phyloP scores from a whole-genome alignment of 2,329 filamentous ascomycete species.

The Xylariaceae sp. region DNA sequence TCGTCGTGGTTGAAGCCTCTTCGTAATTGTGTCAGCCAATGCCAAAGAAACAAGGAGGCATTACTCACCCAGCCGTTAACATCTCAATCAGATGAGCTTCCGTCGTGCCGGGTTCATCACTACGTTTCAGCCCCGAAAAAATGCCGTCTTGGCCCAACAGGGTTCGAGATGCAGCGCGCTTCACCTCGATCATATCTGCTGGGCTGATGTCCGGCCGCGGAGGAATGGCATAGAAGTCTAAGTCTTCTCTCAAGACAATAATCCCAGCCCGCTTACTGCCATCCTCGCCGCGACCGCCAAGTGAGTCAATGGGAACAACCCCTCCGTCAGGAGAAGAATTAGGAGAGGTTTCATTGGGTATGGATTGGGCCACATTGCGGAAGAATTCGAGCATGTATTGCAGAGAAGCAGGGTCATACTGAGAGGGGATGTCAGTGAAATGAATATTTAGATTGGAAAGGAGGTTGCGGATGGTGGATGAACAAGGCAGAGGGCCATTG shows the following conservation, averaged over 20 bases:
- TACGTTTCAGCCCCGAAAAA: slow-evolving; percentile 90
- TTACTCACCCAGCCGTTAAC: slow-evolving; percentile 87
- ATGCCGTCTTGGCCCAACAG: slow-evolving; percentile 87
- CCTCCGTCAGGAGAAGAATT: slow-evolving; percentile 57
- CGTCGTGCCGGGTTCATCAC: slow-evolving; percentile 91
- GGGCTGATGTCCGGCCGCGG: slow-evolving; percentile 78
- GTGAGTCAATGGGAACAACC: slow-evolving; percentile 64
- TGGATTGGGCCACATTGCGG: slow-evolving; percentile 91
- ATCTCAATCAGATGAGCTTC: slow-evolving; percentile 99
- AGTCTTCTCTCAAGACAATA: slow-evolving; percentile 90
- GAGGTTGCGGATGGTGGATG: slow-evolving; percentile 30
- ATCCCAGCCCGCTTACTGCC: slow-evolving; percentile 85
- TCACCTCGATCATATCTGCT: slow-evolving; percentile 90
- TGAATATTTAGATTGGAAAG: slow-evolving; percentile 38
- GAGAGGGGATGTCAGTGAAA: slow-evolving; percentile 37
- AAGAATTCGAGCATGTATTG: slow-evolving; percentile 99
- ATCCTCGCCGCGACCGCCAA: slow-evolving; percentile 54
- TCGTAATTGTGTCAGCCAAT: slow-evolving; percentile 19
- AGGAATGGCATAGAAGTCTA: slow-evolving; percentile 96
- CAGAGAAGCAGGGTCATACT: slow-evolving; percentile 95
- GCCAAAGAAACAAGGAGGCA: background rate
- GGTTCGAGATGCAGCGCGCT: slow-evolving; percentile 83
- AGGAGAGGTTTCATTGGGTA: slow-evolving; percentile 68
- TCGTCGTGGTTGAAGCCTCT: slow-evolving; percentile 97
- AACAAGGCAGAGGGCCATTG: slow-evolving; percentile 16